Evolutionary conservation across 2,329 filamentous ascomycete species (phyloP).

Genomic region (Neofusicoccum cordaticola): DNA sequence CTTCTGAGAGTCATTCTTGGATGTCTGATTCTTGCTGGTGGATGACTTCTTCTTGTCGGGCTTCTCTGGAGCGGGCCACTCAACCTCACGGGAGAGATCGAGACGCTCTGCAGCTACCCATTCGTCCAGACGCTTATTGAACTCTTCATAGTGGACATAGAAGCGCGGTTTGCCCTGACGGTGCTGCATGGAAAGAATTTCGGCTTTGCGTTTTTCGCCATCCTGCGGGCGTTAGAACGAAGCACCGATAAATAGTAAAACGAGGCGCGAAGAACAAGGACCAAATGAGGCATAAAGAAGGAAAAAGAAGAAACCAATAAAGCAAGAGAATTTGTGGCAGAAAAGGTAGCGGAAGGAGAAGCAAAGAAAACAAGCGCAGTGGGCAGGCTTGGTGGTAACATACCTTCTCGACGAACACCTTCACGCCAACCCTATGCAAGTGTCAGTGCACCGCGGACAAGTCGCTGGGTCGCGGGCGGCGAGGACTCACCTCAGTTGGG

Average conservation of each 20-base stretch:
- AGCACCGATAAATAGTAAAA: neutral
- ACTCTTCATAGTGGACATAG: slow-evolving; percentile 97
- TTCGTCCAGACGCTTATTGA: slow-evolving; percentile 87
- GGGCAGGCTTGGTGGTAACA: slow-evolving; percentile 32
- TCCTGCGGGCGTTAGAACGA: slow-evolving; percentile 49
- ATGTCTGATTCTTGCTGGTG: slow-evolving; percentile 23
- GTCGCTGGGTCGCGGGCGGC: neutral
- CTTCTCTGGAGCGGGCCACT: slow-evolving; percentile 93
- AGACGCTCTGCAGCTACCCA: slow-evolving; percentile 84
- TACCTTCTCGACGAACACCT: slow-evolving; percentile 69
- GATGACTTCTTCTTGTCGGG: slow-evolving; percentile 80
- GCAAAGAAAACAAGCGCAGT: slow-evolving; percentile 18
- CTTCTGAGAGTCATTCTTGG: slow-evolving; percentile 42
- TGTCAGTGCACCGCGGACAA: slow-evolving; percentile 15
- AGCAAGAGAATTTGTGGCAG: neutral
- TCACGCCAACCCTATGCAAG: slow-evolving; percentile 59
- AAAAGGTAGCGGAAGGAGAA: slow-evolving; percentile 13
- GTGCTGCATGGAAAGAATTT: slow-evolving; percentile 92
- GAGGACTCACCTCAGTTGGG: slow-evolving; percentile 69
- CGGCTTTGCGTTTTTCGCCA: slow-evolving; percentile 82
- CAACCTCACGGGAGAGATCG: slow-evolving; percentile 84
- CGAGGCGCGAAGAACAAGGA: neutral
- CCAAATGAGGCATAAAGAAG: neutral
- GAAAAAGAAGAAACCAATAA: neutral
- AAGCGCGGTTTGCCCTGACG: slow-evolving; percentile 85